A percentile compares a stretch with the other conserved stretches of the same genome.
Evolutionary conservation across 1,139 yeast genomes (phyloP).

Genomic region (Eremothecium coryli): DNA sequence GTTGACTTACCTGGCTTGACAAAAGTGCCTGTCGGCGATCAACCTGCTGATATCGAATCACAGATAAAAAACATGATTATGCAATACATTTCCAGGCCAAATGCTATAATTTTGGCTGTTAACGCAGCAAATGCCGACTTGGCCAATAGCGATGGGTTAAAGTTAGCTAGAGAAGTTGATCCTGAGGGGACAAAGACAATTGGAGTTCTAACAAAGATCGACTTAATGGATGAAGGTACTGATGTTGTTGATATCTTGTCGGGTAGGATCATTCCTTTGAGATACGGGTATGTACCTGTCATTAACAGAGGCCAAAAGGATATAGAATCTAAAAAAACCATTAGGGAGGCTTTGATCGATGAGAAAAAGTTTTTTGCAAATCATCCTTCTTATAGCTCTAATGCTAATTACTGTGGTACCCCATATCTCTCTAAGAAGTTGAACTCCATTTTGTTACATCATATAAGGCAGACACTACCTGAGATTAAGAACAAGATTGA

Average conservation of each 20-base stretch:
- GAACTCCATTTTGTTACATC: slow-evolving; percentile 82
- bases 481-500: slow-evolving; percentile 90
- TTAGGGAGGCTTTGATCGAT: slow-evolving; percentile 76
- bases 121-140: slow-evolving; percentile 96
- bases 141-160: slow-evolving; percentile 95
- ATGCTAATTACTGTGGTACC: slow-evolving; percentile 91
- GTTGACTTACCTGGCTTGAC: slow-evolving; percentile 98
- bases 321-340: slow-evolving; percentile 78
- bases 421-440: slow-evolving; percentile 91
- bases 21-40: slow-evolving; percentile 99
- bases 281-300: slow-evolving; percentile 96
- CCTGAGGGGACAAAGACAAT: slow-evolving; percentile 96
- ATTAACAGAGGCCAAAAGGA: slow-evolving; percentile 97
- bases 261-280: slow-evolving; percentile 88
- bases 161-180: slow-evolving; percentile 93
- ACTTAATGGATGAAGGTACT: slow-evolving; percentile 97
- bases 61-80: slow-evolving; percentile 92
- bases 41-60: slow-evolving; percentile 92
- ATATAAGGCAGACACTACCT: slow-evolving; percentile 87
- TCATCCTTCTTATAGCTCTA: slow-evolving; percentile 70
- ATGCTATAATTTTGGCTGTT: slow-evolving; percentile 89
- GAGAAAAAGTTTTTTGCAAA: slow-evolving; percentile 70
- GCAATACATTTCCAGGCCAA: slow-evolving; percentile 90
- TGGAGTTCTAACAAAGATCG: slow-evolving; percentile 95
- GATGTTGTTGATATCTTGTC: slow-evolving; percentile 95